Evolutionary conservation across 2,329 filamentous ascomycete genomes (phyloP), one percentile per base, ranked within the genome.

Genomic region (Ophiostoma piceae): DNA sequence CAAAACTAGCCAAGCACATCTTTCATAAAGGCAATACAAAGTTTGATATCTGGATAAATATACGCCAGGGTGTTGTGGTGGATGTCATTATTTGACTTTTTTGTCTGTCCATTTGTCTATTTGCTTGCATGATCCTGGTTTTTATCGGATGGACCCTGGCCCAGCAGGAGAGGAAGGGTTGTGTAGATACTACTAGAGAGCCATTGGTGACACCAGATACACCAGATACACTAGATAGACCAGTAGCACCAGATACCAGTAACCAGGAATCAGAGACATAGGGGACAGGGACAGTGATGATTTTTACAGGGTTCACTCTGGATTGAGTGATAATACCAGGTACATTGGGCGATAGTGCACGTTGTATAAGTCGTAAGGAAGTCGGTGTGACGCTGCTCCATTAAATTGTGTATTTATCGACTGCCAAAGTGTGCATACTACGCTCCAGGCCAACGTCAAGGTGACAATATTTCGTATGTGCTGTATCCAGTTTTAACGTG

Each of bases 401-500:
- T n/a, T 19, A 6, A 47, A 47, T n/a, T n/a, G 41, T 12, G 11
- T 19, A n/a, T 47, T 19, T 47, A 2, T 47, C 43, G 5, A 47
- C 14, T 47, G 43, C 16, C 3, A 1, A 19, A 47, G 43, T n/a
- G 43, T 47, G 19, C 7, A 19, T 47, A 47, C 43, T 47, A 47
- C 43, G 16, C 43, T 47, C 16, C 16, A 47, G 19, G 16, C 19
- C 43, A n/a, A 47, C 16, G 43, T n/a, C 43, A 47, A 7, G 43
- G 43, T 47, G 43, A n/a, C 43, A 47, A 47, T 47, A 47, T 47
- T 47, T 47, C 43, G 43, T 47, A 47, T 47, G 43, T 47, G 43
- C 43, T 16, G 14, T 47, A 19, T 47, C 43, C 43, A 7, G 19
- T 47, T 7, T 47, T 6, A 47, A 47, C 16, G 43, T 47, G 16